Conservation (phyloP, 768 basidiomycete genomes). For the Cystofilobasidium bisporidii region DNA sequence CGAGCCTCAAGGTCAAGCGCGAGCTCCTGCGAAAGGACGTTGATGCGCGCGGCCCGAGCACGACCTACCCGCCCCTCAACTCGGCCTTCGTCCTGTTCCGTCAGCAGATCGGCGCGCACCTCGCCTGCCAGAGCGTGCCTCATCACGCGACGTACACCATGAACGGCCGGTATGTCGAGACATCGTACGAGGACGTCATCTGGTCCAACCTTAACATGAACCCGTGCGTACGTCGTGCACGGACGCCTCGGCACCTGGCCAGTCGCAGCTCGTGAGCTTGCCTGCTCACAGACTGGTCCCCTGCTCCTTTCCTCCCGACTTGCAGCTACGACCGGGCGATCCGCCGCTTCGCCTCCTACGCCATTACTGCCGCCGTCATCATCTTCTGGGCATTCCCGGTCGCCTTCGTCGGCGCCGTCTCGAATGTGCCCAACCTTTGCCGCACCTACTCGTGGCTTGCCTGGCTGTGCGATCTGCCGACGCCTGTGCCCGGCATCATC, state of each 20-base stretch:
- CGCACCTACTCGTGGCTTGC: conserved; percentile 57
- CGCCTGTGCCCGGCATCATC: conserved; percentile 19
- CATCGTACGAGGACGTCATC: conserved; percentile 78
- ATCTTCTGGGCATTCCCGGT: conserved; percentile 81
- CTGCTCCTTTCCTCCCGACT: not conserved
- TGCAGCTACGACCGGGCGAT: conserved; percentile 55
- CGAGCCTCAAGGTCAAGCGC: conserved; percentile 41
- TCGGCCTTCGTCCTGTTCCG: conserved; percentile 35
- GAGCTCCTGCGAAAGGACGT: conserved; percentile 35
- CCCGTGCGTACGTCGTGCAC: conserved; percentile 46
- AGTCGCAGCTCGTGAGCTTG: not conserved
- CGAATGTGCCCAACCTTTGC: conserved; percentile 68
- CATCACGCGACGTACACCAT: conserved; percentile 69
- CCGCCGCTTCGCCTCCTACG: conserved; percentile 59
- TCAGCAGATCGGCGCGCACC: conserved; percentile 77
- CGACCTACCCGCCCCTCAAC: conserved; percentile 38
- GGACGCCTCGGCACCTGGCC: not conserved
- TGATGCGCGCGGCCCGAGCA: conserved; percentile 31
- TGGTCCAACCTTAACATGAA: conserved; percentile 85
- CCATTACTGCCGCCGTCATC: conserved; percentile 66
- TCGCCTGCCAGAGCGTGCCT: conserved; percentile 62
- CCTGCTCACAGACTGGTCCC: not conserved
- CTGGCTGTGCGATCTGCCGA: conserved; percentile 73
- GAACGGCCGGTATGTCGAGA: conserved; percentile 65
- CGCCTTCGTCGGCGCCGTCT: conserved; percentile 72